These are phyloP conservation scores for Starmerella cellae DNA, from an alignment of 805 yeast genomes.

Conservation along the genomic window DNA sequence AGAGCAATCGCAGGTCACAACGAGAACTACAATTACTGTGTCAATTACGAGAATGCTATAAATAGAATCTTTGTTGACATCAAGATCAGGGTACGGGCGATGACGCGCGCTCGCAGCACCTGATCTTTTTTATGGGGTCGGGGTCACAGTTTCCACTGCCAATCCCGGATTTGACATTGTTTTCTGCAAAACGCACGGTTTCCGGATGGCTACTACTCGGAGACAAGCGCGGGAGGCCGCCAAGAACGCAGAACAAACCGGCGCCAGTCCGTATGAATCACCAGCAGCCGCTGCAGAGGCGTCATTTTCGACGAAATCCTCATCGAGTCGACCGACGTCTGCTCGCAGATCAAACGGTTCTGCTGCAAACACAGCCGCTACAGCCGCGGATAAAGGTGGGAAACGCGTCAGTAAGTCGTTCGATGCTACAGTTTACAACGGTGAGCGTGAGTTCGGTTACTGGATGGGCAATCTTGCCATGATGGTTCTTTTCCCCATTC, in stretches of 20 bases:
- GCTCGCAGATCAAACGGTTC: not conserved
- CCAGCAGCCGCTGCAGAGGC: no score
- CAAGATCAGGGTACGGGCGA: no score
- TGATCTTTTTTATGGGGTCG: no score
- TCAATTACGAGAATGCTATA: no score
- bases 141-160: no score
- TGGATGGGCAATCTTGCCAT: conserved; percentile 77
- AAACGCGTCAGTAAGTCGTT: conserved; percentile 7
- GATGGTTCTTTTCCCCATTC: conserved; percentile 81
- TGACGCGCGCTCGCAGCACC: no score
- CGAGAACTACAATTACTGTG: no score
- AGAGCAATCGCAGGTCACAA: no score
- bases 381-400: not conserved
- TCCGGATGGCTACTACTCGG: conserved; percentile 18
- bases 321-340: not conserved
- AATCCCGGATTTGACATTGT: no score
- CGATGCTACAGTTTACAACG: conserved; percentile 21
- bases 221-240: conserved; percentile 16
- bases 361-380: not conserved
- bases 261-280: no score
- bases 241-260: not conserved
- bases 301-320: not conserved
- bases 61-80: no score
- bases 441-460: conserved; percentile 70
- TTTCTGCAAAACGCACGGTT: no score